Percentiles rank a stretch among this genome's conserved stretches.
Evolutionary conservation across 768 basidiomycete species (phyloP).

Genomic region (Lactifluus volemus): DNA sequence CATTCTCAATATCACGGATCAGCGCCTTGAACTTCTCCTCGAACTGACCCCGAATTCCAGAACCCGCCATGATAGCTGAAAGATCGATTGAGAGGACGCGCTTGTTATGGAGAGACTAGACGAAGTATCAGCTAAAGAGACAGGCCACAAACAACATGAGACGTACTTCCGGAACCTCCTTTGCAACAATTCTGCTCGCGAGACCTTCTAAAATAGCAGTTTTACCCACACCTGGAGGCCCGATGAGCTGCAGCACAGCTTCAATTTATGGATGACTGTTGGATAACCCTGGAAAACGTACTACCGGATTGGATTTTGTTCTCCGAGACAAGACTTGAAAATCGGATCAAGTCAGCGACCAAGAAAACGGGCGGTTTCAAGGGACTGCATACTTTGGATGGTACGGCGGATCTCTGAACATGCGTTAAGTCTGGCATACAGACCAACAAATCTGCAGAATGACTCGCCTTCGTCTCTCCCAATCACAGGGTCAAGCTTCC

Average conservation of each 20-base stretch:
- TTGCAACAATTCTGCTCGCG: slow-evolving; percentile 76
- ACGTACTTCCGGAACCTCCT: slow-evolving; percentile 83
- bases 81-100: slow-evolving; percentile 84
- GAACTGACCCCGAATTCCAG: slow-evolving; percentile 86
- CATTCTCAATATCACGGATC: slow-evolving; percentile 83
- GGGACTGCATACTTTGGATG: slow-evolving; percentile 63
- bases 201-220: slow-evolving; percentile 89
- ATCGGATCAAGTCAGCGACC: neutral
- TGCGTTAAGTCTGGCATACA: neutral
- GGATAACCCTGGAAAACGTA: slow-evolving; percentile 27
- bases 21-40: slow-evolving; percentile 91
- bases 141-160: neutral
- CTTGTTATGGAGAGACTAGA: slow-evolving; percentile 75
- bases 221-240: slow-evolving; percentile 87
- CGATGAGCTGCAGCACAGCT: slow-evolving; percentile 46
- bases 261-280: neutral
- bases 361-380: neutral
- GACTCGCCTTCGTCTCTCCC: slow-evolving; percentile 71
- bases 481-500: slow-evolving; percentile 87
- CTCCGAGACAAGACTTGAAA: slow-evolving; percentile 69
- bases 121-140: neutral
- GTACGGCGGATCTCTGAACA: slow-evolving; percentile 73
- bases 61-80: slow-evolving; percentile 77
- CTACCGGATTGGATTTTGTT: slow-evolving; percentile 90
- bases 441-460: neutral